Base-by-base conservation (phyloP, 176 grass and related monocot species). In the bread wheat (Triticum aestivum) region DNA sequence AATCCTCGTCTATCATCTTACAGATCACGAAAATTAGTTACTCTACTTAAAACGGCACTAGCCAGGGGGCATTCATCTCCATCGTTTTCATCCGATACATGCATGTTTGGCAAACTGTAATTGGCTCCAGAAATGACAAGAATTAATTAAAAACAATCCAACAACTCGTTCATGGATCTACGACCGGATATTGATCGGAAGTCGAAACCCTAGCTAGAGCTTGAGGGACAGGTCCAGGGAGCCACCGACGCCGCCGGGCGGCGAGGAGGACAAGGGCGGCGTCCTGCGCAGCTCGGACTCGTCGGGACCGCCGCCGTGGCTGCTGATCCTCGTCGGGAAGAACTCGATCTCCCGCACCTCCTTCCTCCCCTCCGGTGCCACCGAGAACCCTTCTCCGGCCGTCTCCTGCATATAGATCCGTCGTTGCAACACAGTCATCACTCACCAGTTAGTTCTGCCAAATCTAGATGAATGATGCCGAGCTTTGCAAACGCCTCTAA, bases 261-360 rank as follows among this genome's bases (percentile, higher is more conserved):
- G 62, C 10, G 83, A 56, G 5, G 26, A 74, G 54, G 66, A 23
- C 65, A 72, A 26, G 39, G 54, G 72, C 12, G 63, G 18, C 41
- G 61, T 2, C 17, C 56, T 3, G 37, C 69, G 68, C 11, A 84
- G 9, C 87, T 85, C 82, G 6, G 89, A 77, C 20, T 64, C 72
- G 8, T 27, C 68, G 4, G n/a, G 5, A 30, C 18, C 18, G 17
- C 11, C 44, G 21, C 35, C 24, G 24, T 20, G 34, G 23, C 14
- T 54, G 18, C 21, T 35, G 51, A 49, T 41, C 24, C 24, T 73
- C 56, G 66, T 42, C 13, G 93, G 93, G 84, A 95, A 91, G 91
- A 95, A 95, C 65, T 95, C 89, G 78, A 95, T 91, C 93, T 93
- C 93, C 73, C 87, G 79, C 39, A 93, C 54, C 34, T 73, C 27